Evolutionary conservation across 2,329 filamentous ascomycete species (phyloP).

Genomic region (Verticillium nubilum): DNA sequence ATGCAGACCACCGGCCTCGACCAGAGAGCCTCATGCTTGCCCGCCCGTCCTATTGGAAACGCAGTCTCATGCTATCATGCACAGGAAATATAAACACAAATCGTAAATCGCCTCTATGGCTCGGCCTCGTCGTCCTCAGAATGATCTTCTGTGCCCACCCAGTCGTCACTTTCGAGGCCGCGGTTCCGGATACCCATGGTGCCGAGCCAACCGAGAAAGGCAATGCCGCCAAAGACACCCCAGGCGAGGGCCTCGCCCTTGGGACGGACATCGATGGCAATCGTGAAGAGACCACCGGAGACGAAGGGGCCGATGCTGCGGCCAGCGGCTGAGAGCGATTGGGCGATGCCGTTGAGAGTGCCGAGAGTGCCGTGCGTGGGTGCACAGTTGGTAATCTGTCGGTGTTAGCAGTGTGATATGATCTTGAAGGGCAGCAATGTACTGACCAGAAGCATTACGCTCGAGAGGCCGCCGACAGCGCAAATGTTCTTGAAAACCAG

Average conservation of each 20-base stretch:
- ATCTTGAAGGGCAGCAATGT: background rate
- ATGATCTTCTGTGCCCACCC: constrained; percentile 29
- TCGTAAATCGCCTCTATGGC: background rate
- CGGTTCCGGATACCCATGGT: constrained; percentile 71
- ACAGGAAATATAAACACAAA: background rate
- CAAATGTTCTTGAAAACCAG: constrained; percentile 87
- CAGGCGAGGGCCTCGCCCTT: constrained; percentile 85
- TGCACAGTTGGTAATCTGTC: constrained; percentile 85
- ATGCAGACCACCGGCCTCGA: background rate
- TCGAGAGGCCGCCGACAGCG: constrained; percentile 82
- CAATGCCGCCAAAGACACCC: constrained; percentile 79
- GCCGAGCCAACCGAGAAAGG: constrained; percentile 72
- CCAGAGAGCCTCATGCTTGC: background rate
- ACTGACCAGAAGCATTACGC: constrained; percentile 77
- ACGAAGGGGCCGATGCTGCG: constrained; percentile 84
- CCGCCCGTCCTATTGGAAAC: background rate
- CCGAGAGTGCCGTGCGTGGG: constrained; percentile 81
- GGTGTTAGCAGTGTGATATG: constrained; percentile 1
- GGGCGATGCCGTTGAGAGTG: constrained; percentile 86
- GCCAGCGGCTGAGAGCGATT: constrained; percentile 87
- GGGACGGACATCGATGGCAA: constrained; percentile 65
- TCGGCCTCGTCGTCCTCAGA: constrained; percentile 12
- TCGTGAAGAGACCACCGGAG: constrained; percentile 79
- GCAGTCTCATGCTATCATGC: background rate
- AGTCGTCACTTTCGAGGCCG: constrained; percentile 55